Percentiles rank a stretch among this genome's conserved stretches.
Evolutionary conservation across 495 filamentous ascomycete genomes (phyloP).

Genomic region (Penicillium cosmopolitanum): DNA sequence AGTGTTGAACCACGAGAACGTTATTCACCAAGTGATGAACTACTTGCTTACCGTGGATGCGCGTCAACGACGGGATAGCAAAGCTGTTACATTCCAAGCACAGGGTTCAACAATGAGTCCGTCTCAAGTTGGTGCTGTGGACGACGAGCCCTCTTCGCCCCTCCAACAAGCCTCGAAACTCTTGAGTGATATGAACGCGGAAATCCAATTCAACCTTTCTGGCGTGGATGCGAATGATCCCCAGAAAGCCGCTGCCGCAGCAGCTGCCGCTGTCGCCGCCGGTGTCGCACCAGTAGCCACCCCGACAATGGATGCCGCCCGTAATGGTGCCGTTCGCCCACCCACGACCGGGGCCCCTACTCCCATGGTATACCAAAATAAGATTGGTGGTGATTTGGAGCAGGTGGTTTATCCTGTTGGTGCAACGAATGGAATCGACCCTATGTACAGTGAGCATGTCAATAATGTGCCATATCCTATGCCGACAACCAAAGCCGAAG

Average conservation of each 20-base stretch:
- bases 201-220: constrained; percentile 72
- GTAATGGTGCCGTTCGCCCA: constrained; percentile 43
- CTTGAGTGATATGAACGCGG: constrained; percentile 76
- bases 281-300: constrained; percentile 45
- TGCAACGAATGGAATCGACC: constrained; percentile 87
- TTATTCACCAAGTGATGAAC: constrained; percentile 75
- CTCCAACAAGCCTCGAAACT: constrained; percentile 90
- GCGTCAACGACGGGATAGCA: constrained; percentile 65
- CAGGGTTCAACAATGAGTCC: constrained; percentile 45
- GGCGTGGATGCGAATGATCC: constrained; percentile 77
- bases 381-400: constrained; percentile 67
- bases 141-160: constrained; percentile 79
- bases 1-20: constrained; percentile 78
- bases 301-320: constrained; percentile 46
- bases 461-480: constrained; percentile 86
- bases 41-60: constrained; percentile 69
- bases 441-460: constrained; percentile 91
- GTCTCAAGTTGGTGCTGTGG: constrained; percentile 49
- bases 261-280: constrained; percentile 21
- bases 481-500: constrained; percentile 57
- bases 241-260: constrained; percentile 52
- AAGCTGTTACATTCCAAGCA: constrained; percentile 51
- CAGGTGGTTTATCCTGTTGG: constrained; percentile 89
- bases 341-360: constrained; percentile 55
- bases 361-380: constrained; percentile 54